Evolutionary conservation across 331 rosid genomes (phyloP).

Genomic region (Stylosanthes scabra): DNA sequence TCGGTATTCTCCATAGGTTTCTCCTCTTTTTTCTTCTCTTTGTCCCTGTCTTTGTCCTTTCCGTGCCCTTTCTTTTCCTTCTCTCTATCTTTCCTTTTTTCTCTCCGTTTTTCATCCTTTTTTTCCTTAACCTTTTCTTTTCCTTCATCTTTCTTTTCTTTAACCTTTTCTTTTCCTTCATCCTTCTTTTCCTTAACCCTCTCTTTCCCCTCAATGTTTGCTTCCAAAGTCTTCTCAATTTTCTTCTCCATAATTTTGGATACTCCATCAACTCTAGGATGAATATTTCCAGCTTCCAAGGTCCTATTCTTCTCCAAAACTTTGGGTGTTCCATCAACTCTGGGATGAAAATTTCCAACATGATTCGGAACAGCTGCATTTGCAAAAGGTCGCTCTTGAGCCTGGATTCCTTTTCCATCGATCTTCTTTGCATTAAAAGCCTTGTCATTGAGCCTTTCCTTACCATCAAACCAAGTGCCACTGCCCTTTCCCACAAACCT

Average conservation of each 20-base stretch:
- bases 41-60: slow-evolving; percentile 78
- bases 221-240: slow-evolving; percentile 48
- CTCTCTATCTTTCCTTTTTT: slow-evolving; percentile 65
- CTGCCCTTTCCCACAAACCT: slow-evolving; percentile 62
- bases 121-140: slow-evolving; percentile 59
- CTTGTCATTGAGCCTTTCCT: slow-evolving; percentile 62
- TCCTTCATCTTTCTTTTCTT: slow-evolving; percentile 54
- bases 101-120: slow-evolving; percentile 65
- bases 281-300: slow-evolving; percentile 54
- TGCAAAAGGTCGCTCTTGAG: slow-evolving; percentile 50
- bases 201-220: slow-evolving; percentile 43
- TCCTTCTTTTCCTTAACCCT: slow-evolving; percentile 51
- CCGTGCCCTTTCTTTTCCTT: slow-evolving; percentile 77
- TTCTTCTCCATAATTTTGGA: slow-evolving; percentile 50
- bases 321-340: slow-evolving; percentile 60
- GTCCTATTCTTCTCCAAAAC: slow-evolving; percentile 47
- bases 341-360: slow-evolving; percentile 51
- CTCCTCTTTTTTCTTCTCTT: slow-evolving; percentile 80
- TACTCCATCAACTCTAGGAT: slow-evolving; percentile 58
- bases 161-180: slow-evolving; percentile 44
- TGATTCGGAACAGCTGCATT: slow-evolving; percentile 53
- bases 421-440: slow-evolving; percentile 50
- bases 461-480: slow-evolving; percentile 45
- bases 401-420: slow-evolving; percentile 54
- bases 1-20: slow-evolving; percentile 50